phyloP scores from a whole-genome alignment of 2,329 filamentous ascomycete species.

The Scorias spongiosa region DNA sequence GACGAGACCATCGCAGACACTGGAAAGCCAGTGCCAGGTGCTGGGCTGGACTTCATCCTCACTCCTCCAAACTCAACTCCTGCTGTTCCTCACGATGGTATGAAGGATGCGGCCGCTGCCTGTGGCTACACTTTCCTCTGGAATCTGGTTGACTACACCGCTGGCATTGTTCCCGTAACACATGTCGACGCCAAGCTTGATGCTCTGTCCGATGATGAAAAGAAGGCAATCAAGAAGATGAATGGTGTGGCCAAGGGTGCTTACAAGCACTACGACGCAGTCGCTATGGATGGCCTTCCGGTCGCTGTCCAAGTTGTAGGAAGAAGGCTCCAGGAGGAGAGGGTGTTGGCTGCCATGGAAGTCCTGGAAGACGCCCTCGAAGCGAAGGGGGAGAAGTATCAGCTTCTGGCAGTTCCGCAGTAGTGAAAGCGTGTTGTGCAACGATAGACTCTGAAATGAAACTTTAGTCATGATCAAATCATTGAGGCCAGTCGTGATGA shows the following conservation, averaged over 20 bases:
- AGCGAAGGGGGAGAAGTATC: constrained; percentile 33
- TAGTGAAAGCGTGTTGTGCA: too few relatives aligned
- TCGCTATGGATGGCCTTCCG: constrained; percentile 72
- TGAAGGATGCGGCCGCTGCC: constrained; percentile 69
- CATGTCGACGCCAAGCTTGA: constrained; percentile 58
- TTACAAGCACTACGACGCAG: constrained; percentile 71
- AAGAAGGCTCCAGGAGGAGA: constrained; percentile 68
- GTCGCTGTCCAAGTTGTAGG: constrained; percentile 78
- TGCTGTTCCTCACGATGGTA: constrained; percentile 71
- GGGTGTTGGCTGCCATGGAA: constrained; percentile 69
- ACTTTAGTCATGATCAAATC: too few relatives aligned
- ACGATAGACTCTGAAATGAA: too few relatives aligned
- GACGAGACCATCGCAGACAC: constrained; percentile 19
- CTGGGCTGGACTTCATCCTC: constrained; percentile 56
- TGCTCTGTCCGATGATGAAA: constrained; percentile 50
- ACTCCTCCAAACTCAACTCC: constrained; percentile 82
- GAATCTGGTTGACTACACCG: constrained; percentile 78
- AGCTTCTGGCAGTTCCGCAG: constrained; percentile 22
- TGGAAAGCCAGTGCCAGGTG: constrained; percentile 7
- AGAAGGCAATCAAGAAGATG: constrained; percentile 46
- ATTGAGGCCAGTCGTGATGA: too few relatives aligned
- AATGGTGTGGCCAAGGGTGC: constrained; percentile 72
- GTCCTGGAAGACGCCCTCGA: constrained; percentile 60
- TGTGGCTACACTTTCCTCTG: constrained; percentile 92
- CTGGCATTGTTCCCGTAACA: constrained; percentile 70